These are phyloP conservation scores for Bidens hawaiensis DNA, from an alignment of 140 eudicot species.

Conservation along the genomic window DNA sequence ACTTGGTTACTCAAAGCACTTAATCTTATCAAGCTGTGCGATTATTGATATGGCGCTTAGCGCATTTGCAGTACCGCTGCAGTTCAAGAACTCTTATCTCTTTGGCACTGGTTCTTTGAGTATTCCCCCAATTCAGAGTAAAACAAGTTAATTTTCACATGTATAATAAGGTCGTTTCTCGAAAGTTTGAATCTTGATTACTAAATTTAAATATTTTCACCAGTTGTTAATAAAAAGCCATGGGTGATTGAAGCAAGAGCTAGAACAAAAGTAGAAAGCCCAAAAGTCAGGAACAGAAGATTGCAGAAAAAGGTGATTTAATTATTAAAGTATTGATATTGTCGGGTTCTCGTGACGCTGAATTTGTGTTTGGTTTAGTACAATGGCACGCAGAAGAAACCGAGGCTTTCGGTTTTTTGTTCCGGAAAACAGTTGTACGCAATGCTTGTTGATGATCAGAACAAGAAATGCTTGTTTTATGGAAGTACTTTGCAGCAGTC, in stretches of 20 bases:
- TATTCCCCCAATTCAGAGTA: slow-evolving; percentile 17
- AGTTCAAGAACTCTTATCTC: slow-evolving; percentile 38
- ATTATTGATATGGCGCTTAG: slow-evolving; percentile 33
- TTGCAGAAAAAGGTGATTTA: slow-evolving; percentile 60
- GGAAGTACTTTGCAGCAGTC: slow-evolving; percentile 80
- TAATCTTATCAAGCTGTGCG: slow-evolving; percentile 4
- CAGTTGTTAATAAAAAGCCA: slow-evolving; percentile 42
- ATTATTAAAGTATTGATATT: not conserved
- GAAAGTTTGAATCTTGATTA: not conserved
- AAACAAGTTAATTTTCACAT: slow-evolving; percentile 24
- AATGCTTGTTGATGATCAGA: slow-evolving; percentile 83
- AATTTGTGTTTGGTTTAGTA: slow-evolving; percentile 45
- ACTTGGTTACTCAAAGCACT: not conserved
- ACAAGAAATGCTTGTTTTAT: slow-evolving; percentile 79
- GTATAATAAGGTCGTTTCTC: not conserved
- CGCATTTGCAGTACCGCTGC: slow-evolving; percentile 25
- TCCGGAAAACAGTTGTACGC: slow-evolving; percentile 85
- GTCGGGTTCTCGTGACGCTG: not conserved
- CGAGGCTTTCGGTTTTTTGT: slow-evolving; percentile 95
- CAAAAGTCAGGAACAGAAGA: slow-evolving; percentile 77
- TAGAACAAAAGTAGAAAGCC: slow-evolving; percentile 57
- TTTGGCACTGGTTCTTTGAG: slow-evolving; percentile 30
- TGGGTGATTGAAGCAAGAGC: slow-evolving; percentile 59
- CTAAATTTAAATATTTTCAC: not conserved
- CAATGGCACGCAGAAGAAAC: slow-evolving; percentile 78